These are phyloP conservation scores for Pseudodiploospora longispora DNA, from an alignment of 2,329 filamentous ascomycete species.

Conservation along the genomic window DNA sequence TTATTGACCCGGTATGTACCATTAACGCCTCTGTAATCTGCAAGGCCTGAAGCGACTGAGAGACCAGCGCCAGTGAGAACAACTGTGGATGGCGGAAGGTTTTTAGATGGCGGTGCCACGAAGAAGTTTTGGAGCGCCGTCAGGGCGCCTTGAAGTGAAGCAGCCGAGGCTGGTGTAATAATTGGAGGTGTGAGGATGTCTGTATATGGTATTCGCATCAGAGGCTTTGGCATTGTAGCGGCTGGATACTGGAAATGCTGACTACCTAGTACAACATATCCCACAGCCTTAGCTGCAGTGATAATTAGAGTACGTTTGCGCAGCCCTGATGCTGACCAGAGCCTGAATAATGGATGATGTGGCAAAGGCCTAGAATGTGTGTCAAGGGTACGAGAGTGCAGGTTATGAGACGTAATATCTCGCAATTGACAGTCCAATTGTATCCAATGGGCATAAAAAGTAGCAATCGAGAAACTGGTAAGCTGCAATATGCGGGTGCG, in stretches of 20 bases:
- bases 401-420: too few species aligned
- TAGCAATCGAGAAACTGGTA: too few species aligned
- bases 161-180: slow-evolving; percentile 66
- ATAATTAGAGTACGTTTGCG: too few species aligned
- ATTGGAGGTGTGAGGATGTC: slow-evolving; percentile 67
- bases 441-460: too few species aligned
- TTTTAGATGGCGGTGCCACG: slow-evolving; percentile 44
- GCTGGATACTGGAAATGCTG: not conserved
- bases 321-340: too few species aligned
- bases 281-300: too few species aligned
- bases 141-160: slow-evolving; percentile 63
- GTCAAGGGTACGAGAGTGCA: too few species aligned
- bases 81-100: slow-evolving; percentile 39
- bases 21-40: slow-evolving; percentile 83
- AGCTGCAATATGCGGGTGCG: too few species aligned
- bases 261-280: too few species aligned
- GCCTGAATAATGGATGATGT: too few species aligned
- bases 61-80: slow-evolving; percentile 76
- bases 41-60: slow-evolving; percentile 84
- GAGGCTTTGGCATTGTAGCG: slow-evolving; percentile 54
- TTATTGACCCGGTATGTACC: slow-evolving; percentile 92
- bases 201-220: slow-evolving; percentile 88
- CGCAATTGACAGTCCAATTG: too few species aligned
- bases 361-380: too few species aligned
- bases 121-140: slow-evolving; percentile 73